These are phyloP conservation scores for Blastobotrys attinorum DNA, from an alignment of 805 yeast genomes.

Conservation along the genomic window DNA sequence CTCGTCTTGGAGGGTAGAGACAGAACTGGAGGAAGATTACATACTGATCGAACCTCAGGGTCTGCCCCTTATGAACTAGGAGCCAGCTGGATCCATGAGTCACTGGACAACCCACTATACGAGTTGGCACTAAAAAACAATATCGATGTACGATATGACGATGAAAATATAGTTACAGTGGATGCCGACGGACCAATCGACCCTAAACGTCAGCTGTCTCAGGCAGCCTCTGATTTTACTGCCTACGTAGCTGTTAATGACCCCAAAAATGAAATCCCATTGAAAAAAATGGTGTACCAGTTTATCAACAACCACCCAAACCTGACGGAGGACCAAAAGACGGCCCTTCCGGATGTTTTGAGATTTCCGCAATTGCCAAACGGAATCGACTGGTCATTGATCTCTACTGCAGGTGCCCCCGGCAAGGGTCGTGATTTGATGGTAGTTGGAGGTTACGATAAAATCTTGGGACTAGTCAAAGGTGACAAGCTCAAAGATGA, in stretches of 20 bases:
- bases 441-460: conserved; percentile 9
- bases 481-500: conserved; percentile 1
- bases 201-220: conserved; percentile 6
- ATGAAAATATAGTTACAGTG: background rate
- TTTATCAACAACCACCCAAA: conserved; percentile 6
- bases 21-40: conserved; percentile 60
- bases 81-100: conserved; percentile 81
- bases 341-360: conserved; percentile 1
- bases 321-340: conserved; percentile 25
- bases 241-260: conserved; percentile 8
- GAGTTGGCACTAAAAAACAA: conserved; percentile 14
- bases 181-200: conserved; percentile 7
- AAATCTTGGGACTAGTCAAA: conserved; percentile 3
- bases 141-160: conserved; percentile 9
- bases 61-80: conserved; percentile 53
- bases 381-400: conserved; percentile 5
- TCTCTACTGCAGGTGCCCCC: conserved; percentile 2
- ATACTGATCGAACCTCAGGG: conserved; percentile 34
- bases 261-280: conserved; percentile 3
- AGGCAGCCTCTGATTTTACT: conserved; percentile 8
- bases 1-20: conserved; percentile 57
- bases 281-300: conserved; percentile 7
- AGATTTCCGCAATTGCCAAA: conserved; percentile 6
- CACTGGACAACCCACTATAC: conserved; percentile 53
- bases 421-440: conserved; percentile 6